A percentile compares a stretch with the other conserved stretches of the same genome.
Conservation (phyloP, 768 basidiomycete genomes). For the Pholiota conissans region DNA sequence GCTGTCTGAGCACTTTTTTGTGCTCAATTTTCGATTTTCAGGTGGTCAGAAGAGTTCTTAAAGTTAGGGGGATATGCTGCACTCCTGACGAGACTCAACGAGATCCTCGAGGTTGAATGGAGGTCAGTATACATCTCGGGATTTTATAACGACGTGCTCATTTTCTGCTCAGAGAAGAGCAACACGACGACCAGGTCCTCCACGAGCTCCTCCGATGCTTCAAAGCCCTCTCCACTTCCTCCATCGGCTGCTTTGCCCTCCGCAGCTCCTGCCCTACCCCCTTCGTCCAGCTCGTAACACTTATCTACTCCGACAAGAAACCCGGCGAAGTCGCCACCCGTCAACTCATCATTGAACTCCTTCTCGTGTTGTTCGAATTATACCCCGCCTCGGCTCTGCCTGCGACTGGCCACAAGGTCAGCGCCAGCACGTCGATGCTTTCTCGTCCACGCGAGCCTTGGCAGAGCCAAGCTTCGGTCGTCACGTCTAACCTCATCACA, state of each 20-base stretch:
- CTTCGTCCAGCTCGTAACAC: conserved; percentile 76
- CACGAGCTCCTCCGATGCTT: conserved; percentile 92
- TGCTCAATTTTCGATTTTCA: conserved; percentile 25
- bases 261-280: conserved; percentile 89
- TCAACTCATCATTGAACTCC: conserved; percentile 86
- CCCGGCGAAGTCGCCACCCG: conserved; percentile 91
- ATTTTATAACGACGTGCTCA: neutral
- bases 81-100: conserved; percentile 80
- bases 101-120: conserved; percentile 96
- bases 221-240: conserved; percentile 89
- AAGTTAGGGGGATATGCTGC: conserved; percentile 83
- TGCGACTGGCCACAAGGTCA: conserved; percentile 35
- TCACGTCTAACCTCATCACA: conserved; percentile 51
- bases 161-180: conserved; percentile 73
- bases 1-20: neutral
- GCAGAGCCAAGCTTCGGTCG: conserved; percentile 45
- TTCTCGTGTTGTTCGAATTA: conserved; percentile 85
- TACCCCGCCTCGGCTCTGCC: conserved; percentile 76
- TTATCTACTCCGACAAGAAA: conserved; percentile 97
- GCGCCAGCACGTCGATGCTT: conserved; percentile 16
- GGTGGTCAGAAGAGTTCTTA: conserved; percentile 91
- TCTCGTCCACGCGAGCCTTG: conserved; percentile 52
- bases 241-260: conserved; percentile 86
- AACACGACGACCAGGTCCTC: conserved; percentile 93
- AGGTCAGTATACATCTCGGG: conserved; percentile 48